Conservation (phyloP, 2,329 filamentous ascomycete species). For the Phialocephala sp. region DNA sequence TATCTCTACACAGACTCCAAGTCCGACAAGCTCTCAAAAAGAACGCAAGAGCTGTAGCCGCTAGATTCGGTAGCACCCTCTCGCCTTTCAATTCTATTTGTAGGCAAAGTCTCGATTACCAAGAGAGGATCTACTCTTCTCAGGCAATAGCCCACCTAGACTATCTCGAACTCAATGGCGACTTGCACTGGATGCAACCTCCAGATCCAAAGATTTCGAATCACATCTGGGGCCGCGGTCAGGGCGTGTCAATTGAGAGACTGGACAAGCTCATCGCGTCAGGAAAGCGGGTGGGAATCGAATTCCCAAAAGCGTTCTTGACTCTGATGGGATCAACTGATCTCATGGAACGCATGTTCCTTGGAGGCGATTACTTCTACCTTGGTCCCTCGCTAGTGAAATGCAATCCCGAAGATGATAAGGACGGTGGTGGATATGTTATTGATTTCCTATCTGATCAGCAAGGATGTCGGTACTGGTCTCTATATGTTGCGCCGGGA, state of each 20-base stretch:
- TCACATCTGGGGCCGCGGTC: neutral
- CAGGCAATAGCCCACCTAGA: neutral
- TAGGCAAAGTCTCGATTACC: neutral
- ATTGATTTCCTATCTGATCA: neutral
- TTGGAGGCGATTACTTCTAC: neutral
- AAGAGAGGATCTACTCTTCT: neutral
- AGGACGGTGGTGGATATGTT: neutral
- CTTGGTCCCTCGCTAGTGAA: neutral
- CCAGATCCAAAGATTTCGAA: neutral
- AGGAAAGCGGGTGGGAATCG: neutral
- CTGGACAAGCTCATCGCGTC: neutral
- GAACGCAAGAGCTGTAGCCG: neutral
- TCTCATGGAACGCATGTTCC: neutral
- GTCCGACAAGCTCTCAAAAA: neutral
- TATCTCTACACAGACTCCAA: neutral
- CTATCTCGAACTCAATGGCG: constrained; percentile 6
- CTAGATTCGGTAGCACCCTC: neutral
- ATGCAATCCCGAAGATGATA: neutral
- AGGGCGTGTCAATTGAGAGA: neutral
- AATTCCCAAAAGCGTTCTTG: neutral
- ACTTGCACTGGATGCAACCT: constrained; percentile 1
- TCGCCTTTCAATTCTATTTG: neutral
- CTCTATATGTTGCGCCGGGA: neutral
- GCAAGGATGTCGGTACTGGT: neutral
- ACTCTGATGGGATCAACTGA: neutral